These are phyloP conservation scores for Microcos paniculata DNA, from an alignment of 345 rosid species.

Conservation along the genomic window DNA sequence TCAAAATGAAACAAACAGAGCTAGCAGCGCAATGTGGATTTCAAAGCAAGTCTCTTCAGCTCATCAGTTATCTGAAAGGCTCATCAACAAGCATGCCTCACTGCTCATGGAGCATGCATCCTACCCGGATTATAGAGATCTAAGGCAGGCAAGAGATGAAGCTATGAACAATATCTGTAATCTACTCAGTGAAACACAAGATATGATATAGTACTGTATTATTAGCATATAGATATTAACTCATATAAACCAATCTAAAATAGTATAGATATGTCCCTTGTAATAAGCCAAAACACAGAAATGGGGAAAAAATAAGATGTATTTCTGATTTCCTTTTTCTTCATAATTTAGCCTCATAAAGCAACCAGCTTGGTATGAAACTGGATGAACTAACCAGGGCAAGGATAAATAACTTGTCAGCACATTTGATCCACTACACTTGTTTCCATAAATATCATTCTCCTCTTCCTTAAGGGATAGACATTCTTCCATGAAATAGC, in stretches of 20 bases:
- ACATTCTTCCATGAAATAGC: not conserved
- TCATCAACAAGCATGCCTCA: slow-evolving; percentile 27
- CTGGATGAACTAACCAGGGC: not conserved
- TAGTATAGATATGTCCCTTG: not conserved
- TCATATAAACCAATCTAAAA: not conserved
- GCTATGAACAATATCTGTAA: slow-evolving; percentile 18
- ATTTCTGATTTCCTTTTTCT: not conserved
- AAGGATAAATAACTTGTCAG: not conserved
- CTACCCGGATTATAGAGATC: slow-evolving; percentile 18
- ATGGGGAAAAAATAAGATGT: not conserved
- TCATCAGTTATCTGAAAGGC: slow-evolving; percentile 35
- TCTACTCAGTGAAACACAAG: not conserved
- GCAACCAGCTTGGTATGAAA: not conserved
- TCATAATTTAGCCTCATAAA: not conserved
- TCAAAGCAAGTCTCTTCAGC: slow-evolving; percentile 34
- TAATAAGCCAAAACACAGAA: not conserved
- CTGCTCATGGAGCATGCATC: slow-evolving; percentile 35
- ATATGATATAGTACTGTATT: not conserved
- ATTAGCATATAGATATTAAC: not conserved
- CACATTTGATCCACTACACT: not conserved
- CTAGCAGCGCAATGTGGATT: slow-evolving; percentile 21
- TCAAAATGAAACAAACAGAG: slow-evolving; percentile 36
- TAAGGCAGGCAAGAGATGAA: slow-evolving; percentile 20
- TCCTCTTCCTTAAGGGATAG: not conserved
- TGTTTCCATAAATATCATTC: not conserved